Evolutionary conservation across 768 basidiomycete species (phyloP), one percentile per base, ranked within the genome.

Genomic region (Psilocybe azurescens): DNA sequence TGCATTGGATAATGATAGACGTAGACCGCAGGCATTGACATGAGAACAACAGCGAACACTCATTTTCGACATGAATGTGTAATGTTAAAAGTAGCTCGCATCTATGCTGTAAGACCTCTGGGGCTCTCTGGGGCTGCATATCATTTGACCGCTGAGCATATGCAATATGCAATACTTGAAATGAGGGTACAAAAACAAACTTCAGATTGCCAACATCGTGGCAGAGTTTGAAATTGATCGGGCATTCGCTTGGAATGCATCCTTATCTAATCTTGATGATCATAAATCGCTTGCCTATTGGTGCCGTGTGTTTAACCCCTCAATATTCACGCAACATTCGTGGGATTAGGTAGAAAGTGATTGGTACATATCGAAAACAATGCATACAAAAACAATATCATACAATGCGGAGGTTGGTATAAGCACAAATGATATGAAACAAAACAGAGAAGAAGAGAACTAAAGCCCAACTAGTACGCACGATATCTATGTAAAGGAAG

Each of bases 401-500:
- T 72, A 72, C 68, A 74, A 65, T 69, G 70, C 64, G 66, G 52
- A 44, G 61, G 65, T 58, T 67, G 70, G 67, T 66, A 69, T 59
- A 65, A 65, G 58, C 67, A 73, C 70, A 69, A 64, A 65, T 67
- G 69, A 32, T 29, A 62, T 30, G 53, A 64, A 49, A 56, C 28
- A 53, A 60, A 36, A 36, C 39, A 20, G 61, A 63, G 47, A 56
- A 63, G 36, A 57, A 16, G 47, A 62, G 39, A 20, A 49, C 67
- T 66, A 63, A 41, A 57, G 53, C 64, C 67, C 59, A 54, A 60
- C 41, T 32, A 36, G 18, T 18, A 47, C 39, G 41, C 14, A 53
- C 28, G 20, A 55, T 29, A 33, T 53, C 52, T 53, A 53, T 18
- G 52, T 33, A 38, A 18, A n/a, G 5, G 16, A 29, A 36, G 10